Evolutionary conservation across 1,139 yeast genomes (phyloP), one percentile per base, ranked within the genome.

Genomic region (Suhomyces panamericanus): DNA sequence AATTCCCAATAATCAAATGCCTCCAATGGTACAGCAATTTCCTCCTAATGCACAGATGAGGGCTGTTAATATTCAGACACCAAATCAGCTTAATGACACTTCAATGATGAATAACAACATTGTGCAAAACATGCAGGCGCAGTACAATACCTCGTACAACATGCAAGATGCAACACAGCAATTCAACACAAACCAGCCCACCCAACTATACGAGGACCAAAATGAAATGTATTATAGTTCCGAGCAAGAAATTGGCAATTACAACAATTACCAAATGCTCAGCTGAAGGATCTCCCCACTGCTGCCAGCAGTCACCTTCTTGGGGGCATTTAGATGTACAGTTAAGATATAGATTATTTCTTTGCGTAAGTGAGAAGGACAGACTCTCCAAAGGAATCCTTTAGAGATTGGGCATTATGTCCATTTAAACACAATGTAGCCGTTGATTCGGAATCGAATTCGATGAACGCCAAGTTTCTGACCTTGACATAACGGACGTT

Each of bases 391-490:
- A 69, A 64, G 17, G 49, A 44, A 8, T 46, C 38, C 10, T 47
- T 43, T 20, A 54, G 41, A 14, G 41, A 47, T 6, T 42, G 48
- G 15, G 33, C 27, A 6, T 53, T 51, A 3, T 52, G 31, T 7
- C 47, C 36, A 13, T 53, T 47, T 35, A 69, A 56, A 41, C 69
- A 66, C 14, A 39, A 42, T 1, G 64, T 63, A 1, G 77, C 63
- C 17, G 43, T 35, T 1, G 54, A 63, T 24, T 80, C 84, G 6
- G 70, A 66, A 30, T 78, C 82, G 60, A 83, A 93, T 56, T 93
- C 97, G 11, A 93, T 77, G 62, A 93, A 86, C 7, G 95, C 95
- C 43, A 93, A 78, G 35, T 78, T 77, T 39, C 89, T 75, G 2
- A 83, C 80, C 3, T 77, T 73, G 30, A 93, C 89, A 41, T 81